These are phyloP conservation scores for Herpetospermum pedunculosum DNA, from an alignment of 306 rosid species.

Conservation along the genomic window DNA sequence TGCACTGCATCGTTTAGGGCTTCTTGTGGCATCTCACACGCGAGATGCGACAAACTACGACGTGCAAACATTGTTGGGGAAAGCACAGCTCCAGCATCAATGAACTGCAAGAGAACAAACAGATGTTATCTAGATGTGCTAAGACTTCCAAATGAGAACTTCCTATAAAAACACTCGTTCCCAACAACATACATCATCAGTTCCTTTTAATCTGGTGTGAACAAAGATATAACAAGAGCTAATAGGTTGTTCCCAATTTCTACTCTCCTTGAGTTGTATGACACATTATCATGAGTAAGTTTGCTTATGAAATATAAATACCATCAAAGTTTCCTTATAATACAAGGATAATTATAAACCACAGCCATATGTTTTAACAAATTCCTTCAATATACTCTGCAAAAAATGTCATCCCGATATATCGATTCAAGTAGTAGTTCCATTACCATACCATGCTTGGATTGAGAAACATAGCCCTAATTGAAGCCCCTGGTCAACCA, in stretches of 20 bases:
- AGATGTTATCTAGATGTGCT: slow-evolving; percentile 3
- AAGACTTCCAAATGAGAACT: not conserved
- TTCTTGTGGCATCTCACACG: slow-evolving; percentile 61
- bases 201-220: not conserved
- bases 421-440: not conserved
- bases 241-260: not conserved
- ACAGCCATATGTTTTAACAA: not conserved
- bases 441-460: not conserved
- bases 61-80: slow-evolving; percentile 89
- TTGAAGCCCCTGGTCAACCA: not conserved
- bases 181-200: not conserved
- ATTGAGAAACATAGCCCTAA: not conserved
- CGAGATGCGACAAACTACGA: slow-evolving; percentile 66
- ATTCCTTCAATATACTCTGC: not conserved
- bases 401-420: not conserved
- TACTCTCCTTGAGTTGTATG: not conserved
- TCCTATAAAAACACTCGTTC: not conserved
- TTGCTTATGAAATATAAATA: not conserved
- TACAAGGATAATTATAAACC: not conserved
- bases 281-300: not conserved
- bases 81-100: slow-evolving; percentile 76
- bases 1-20: slow-evolving; percentile 73
- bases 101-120: slow-evolving; percentile 47
- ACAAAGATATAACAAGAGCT: not conserved
- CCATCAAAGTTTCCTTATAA: not conserved